Base-by-base conservation (phyloP, 805 yeast genomes). In the Lipomyces spencermartinsiae region DNA sequence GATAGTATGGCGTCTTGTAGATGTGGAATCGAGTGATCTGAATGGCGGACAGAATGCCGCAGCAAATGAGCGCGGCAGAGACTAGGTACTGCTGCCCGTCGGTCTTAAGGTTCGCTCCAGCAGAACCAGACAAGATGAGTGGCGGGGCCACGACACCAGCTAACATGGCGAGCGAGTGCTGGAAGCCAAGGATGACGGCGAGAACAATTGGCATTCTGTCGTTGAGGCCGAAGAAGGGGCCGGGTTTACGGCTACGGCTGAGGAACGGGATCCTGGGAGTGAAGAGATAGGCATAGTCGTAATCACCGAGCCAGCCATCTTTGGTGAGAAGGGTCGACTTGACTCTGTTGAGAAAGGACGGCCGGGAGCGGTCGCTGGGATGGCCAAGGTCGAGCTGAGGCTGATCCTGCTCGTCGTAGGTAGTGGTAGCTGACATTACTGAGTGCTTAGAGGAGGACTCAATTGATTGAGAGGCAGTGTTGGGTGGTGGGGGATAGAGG, bases 101-200 rank as follows among this genome's bases (percentile, higher is more conserved):
- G 10, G 81, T 73, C 43, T 78, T 80, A 59, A 93, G 81, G 76
- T 90, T 83, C 29, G 74, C 74, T 35, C 74, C 74, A 8, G 94
- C 94, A 34, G 85, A 78, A 12, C 83, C 73, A 0, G 93, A 82
- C 60, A 92, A 90, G 71, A 93, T 81, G 64, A 93, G 80, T 2
- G 97, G 94, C 8, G 97, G 97, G 7, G 95, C 82, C 49, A 90
- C 89, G 61, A 93, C 86, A 75, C 97, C 97, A 16, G 97, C 97
- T 80, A 93, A 80, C 97, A 93, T 93, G 33, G 97, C 87, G 71
- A 93, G 78, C 0, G 97, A 81, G 76, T 93, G 98, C 80, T 93
- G 97, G 70, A 93, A 83, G 19, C 98, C 97, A 43, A 93, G 83
- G 10, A 93, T 65, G 66, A 90, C 77, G 0, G 96, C 97, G 66